Evolutionary conservation across 805 yeast species (phyloP).

Genomic region (Saturnispora bothae): DNA sequence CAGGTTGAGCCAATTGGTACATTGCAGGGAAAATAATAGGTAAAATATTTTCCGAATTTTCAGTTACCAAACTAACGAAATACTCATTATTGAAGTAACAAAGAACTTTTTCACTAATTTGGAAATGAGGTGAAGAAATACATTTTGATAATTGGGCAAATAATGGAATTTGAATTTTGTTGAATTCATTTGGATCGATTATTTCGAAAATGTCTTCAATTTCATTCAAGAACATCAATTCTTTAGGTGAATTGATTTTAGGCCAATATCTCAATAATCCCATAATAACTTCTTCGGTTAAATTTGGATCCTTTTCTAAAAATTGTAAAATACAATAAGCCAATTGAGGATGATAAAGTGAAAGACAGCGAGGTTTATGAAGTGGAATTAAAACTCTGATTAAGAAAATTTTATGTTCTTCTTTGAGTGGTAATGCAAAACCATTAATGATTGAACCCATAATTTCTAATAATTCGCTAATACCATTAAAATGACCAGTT

Average conservation of each 20-base stretch:
- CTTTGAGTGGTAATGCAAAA: slow-evolving; percentile 92
- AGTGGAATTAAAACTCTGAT: slow-evolving; percentile 81
- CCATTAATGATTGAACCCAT: slow-evolving; percentile 96
- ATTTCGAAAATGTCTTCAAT: slow-evolving; percentile 95
- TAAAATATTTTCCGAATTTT: slow-evolving; percentile 81
- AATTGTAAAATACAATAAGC: slow-evolving; percentile 97
- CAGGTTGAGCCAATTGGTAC: slow-evolving; percentile 60
- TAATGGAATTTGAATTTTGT: slow-evolving; percentile 83
- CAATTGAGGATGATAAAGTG: slow-evolving; percentile 90
- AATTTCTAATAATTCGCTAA: slow-evolving; percentile 89
- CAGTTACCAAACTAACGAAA: slow-evolving; percentile 81
- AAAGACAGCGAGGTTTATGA: slow-evolving; percentile 82
- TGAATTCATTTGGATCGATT: slow-evolving; percentile 87
- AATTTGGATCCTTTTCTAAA: slow-evolving; percentile 81
- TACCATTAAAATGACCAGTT: slow-evolving; percentile 91
- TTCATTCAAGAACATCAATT: slow-evolving; percentile 91
- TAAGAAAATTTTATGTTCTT: slow-evolving; percentile 88
- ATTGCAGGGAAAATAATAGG: slow-evolving; percentile 88
- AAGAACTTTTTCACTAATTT: slow-evolving; percentile 90
- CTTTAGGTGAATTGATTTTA: slow-evolving; percentile 87
- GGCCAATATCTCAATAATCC: slow-evolving; percentile 95
- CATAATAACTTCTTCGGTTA: slow-evolving; percentile 95
- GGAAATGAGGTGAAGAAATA: slow-evolving; percentile 91
- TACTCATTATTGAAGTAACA: slow-evolving; percentile 94
- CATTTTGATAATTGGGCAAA: slow-evolving; percentile 92